These are phyloP conservation scores for Cladochytrium replicatum DNA, from an alignment of 192 early-diverging fungal genomes.

Conservation along the genomic window DNA sequence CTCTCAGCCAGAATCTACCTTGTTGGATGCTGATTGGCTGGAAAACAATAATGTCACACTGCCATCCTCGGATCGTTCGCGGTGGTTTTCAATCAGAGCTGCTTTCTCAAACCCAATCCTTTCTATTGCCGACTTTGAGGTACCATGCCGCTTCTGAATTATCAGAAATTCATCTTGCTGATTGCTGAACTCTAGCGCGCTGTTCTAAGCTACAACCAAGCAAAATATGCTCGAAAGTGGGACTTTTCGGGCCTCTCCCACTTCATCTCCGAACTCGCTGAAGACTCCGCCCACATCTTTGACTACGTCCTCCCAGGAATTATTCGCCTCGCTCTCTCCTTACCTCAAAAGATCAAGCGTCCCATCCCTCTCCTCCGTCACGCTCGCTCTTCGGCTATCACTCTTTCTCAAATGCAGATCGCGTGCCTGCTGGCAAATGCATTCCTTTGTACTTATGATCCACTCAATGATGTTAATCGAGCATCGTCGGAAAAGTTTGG, in stretches of 20 bases:
- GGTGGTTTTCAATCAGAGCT: no score
- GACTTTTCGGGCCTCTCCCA: slow-evolving; percentile 13
- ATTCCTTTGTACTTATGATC: slow-evolving; percentile 36
- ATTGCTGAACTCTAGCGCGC: no score
- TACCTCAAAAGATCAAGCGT: slow-evolving; percentile 13
- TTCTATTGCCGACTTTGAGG: no score
- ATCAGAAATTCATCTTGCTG: no score
- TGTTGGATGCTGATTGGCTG: no score
- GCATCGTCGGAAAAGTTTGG: slow-evolving; percentile 16
- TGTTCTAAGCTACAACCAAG: no score
- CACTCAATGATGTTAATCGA: slow-evolving; percentile 11
- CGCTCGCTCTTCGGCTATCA: slow-evolving; percentile 22
- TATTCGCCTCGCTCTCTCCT: slow-evolving; percentile 19
- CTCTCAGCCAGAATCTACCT: no score
- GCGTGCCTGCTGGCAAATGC: slow-evolving; percentile 30
- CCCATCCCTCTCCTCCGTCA: slow-evolving; percentile 25
- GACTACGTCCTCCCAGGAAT: slow-evolving; percentile 19
- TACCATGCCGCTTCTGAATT: no score
- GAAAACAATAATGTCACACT: no score
- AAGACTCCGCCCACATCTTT: not conserved
- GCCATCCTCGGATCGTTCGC: no score
- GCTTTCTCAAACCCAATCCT: no score
- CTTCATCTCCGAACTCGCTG: not conserved
- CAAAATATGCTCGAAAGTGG: no score
- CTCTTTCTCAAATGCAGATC: slow-evolving; percentile 32